Evolutionary conservation across 371 early-diverging fungal genomes (phyloP).

Genomic region (Actinomortierella wolfii): DNA sequence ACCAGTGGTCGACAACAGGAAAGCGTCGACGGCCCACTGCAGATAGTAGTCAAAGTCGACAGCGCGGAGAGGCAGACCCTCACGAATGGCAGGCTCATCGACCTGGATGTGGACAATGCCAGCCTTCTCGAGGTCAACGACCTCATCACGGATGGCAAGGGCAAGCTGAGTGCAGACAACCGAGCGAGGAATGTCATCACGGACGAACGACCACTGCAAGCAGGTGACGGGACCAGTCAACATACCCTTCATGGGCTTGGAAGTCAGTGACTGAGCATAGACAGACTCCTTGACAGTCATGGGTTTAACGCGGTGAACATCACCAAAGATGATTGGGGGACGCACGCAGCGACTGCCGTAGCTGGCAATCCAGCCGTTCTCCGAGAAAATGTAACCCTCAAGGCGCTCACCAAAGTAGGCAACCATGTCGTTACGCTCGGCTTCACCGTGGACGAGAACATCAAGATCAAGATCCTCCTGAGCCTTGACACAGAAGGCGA

Average conservation of each 20-base stretch:
- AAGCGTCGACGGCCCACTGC: constrained; percentile 93
- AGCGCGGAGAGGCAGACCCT: constrained; percentile 93
- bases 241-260: constrained; percentile 94
- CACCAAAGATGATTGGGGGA: constrained; percentile 91
- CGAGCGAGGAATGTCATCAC: constrained; percentile 91
- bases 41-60: constrained; percentile 90
- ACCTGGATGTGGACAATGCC: constrained; percentile 95
- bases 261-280: constrained; percentile 89
- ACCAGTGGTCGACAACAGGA: constrained; percentile 89
- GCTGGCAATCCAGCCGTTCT: constrained; percentile 96
- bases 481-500: constrained; percentile 79
- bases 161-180: constrained; percentile 90
- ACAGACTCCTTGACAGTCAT: constrained; percentile 88
- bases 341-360: constrained; percentile 97
- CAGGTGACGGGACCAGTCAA: constrained; percentile 94
- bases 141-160: constrained; percentile 96
- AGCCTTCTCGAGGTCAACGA: constrained; percentile 88
- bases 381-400: constrained; percentile 90
- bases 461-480: constrained; percentile 91
- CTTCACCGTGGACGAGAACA: constrained; percentile 96
- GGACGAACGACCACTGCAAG: constrained; percentile 97
- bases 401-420: constrained; percentile 92
- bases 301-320: constrained; percentile 86
- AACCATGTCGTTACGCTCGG: constrained; percentile 97
- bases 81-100: constrained; percentile 98